Percentiles rank a stretch among this genome's conserved stretches.
phyloP scores from a whole-genome alignment of 345 rosid genomes.

The Salix brachista region DNA sequence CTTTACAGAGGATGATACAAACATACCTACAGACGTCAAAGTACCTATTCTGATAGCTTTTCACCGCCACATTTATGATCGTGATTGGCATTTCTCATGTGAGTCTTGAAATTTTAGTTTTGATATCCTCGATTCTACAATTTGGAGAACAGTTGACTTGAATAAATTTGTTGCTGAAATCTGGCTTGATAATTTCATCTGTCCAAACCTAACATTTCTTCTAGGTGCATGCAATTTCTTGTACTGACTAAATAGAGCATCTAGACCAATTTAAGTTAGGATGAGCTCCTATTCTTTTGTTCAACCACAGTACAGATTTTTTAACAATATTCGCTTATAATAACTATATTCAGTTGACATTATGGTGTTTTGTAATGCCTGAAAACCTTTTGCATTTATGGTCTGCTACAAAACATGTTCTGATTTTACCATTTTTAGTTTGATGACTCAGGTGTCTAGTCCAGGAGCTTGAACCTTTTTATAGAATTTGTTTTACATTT shows the following conservation, averaged over 20 bases:
- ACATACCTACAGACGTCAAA: slow-evolving; percentile 77
- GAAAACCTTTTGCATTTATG: neutral
- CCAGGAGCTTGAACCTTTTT: neutral
- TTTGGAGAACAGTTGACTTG: neutral
- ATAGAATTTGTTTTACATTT: neutral
- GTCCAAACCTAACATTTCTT: neutral
- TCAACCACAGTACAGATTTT: neutral
- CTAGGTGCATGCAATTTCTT: neutral
- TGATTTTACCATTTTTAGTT: neutral
- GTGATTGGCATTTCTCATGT: slow-evolving; percentile 92
- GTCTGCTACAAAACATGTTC: neutral
- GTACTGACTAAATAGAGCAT: neutral
- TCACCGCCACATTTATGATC: slow-evolving; percentile 70
- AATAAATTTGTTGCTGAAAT: neutral
- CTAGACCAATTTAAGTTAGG: neutral
- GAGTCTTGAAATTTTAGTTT: slow-evolving; percentile 30
- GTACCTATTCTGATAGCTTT: slow-evolving; percentile 80
- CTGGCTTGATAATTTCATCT: neutral
- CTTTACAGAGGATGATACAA: slow-evolving; percentile 92
- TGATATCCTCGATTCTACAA: neutral
- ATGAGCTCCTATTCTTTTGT: neutral
- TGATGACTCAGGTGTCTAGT: neutral
- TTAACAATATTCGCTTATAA: neutral
- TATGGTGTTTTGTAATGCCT: neutral
- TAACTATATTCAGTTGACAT: neutral